Percentiles rank a stretch among this genome's conserved stretches.
phyloP scores from a whole-genome alignment of 192 early-diverging fungal genomes.

The Rhizophagus clarus region DNA sequence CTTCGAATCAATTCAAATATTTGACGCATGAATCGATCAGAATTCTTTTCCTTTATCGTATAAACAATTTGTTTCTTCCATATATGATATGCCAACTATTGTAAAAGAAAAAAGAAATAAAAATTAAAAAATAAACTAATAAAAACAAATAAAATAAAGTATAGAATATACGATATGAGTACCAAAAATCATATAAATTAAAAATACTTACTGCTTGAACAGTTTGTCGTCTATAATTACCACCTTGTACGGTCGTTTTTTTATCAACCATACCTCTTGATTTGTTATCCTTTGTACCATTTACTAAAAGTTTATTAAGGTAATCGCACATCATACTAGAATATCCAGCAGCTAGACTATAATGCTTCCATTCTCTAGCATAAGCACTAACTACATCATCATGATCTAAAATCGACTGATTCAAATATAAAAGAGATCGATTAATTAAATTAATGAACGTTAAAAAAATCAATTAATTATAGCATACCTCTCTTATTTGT shows the following conservation, averaged over 20 bases:
- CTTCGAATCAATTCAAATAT: conserved; percentile 67
- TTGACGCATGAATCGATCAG: conserved; percentile 68
- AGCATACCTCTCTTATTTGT: conserved; percentile 52
- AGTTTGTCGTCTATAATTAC: conserved; percentile 58
- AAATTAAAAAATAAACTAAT: not conserved
- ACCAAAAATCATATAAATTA: not conserved
- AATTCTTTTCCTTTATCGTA: conserved; percentile 56
- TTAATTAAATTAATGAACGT: not conserved
- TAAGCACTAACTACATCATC: conserved; percentile 74
- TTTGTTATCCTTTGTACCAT: conserved; percentile 30
- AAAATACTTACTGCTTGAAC: conserved; percentile 60
- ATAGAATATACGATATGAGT: not conserved
- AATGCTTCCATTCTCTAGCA: conserved; percentile 66
- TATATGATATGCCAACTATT: conserved; percentile 67
- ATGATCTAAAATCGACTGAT: conserved; percentile 59
- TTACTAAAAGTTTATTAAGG: conserved; percentile 63
- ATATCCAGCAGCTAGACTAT: conserved; percentile 59
- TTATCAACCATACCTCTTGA: conserved; percentile 39
- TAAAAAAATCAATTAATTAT: not conserved
- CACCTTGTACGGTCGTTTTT: conserved; percentile 44
- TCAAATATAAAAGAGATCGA: not conserved
- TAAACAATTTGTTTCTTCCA: conserved; percentile 73
- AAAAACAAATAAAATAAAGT: no score
- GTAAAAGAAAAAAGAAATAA: not conserved
- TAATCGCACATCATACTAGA: conserved; percentile 69